These are phyloP conservation scores for Pleurotus citrinopileatus DNA, from an alignment of 768 basidiomycete genomes.

Conservation along the genomic window DNA sequence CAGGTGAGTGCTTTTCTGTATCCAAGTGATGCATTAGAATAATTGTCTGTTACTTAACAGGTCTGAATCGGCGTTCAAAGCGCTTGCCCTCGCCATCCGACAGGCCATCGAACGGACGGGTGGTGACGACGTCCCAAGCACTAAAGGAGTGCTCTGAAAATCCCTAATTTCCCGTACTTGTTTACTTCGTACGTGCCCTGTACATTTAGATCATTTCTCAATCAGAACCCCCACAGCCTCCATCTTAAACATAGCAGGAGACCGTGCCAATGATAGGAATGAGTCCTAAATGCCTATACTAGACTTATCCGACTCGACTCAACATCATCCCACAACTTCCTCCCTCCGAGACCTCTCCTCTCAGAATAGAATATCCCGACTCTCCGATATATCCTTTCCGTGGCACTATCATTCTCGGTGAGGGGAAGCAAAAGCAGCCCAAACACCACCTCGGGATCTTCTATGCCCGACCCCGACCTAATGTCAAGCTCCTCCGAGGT, in stretches of 20 bases:
- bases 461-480: background rate
- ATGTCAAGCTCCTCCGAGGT: background rate
- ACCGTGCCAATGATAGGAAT: too few relatives aligned
- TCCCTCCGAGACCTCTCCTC: background rate
- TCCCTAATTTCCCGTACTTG: too few relatives aligned
- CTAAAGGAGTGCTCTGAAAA: slow-evolving; percentile 87
- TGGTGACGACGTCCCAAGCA: slow-evolving; percentile 88
- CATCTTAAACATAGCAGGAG: too few relatives aligned
- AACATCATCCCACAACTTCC: background rate
- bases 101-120: slow-evolving; percentile 93
- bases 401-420: background rate
- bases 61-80: slow-evolving; percentile 98
- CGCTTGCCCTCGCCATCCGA: slow-evolving; percentile 89
- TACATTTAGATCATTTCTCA: too few relatives aligned
- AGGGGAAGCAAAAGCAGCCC: background rate
- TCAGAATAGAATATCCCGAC: slow-evolving; percentile 3
- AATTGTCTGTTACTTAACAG: slow-evolving; percentile 39
- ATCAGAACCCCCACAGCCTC: too few relatives aligned
- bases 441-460: background rate
- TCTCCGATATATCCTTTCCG: too few relatives aligned
- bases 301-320: background rate
- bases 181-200: too few relatives aligned
- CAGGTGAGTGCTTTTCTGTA: slow-evolving; percentile 50
- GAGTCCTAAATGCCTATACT: background rate
- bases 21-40: slow-evolving; percentile 4